These are phyloP conservation scores for Spiromastix sp. DNA, from an alignment of 2,329 filamentous ascomycete genomes.

Conservation along the genomic window DNA sequence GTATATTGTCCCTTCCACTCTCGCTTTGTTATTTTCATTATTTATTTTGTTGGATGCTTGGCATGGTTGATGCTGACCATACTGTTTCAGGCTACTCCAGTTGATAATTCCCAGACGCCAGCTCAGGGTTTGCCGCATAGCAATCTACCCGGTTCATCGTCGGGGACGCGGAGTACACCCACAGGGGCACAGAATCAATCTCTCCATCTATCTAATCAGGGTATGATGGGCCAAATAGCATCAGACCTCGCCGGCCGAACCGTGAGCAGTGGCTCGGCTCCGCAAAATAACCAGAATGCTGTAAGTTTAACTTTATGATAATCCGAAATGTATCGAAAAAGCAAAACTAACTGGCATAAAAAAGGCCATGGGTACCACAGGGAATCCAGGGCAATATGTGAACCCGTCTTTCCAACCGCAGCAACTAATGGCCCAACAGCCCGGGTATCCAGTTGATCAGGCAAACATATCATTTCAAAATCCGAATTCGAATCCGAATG, in stretches of 20 bases:
- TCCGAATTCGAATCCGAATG: neutral
- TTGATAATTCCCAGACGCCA: slow-evolving; percentile 6
- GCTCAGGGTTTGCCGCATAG: slow-evolving; percentile 1
- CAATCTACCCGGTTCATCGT: too few species aligned
- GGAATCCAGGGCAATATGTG: too few species aligned
- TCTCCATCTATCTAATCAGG: slow-evolving; percentile 9
- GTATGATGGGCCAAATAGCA: slow-evolving; percentile 9
- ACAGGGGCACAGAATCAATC: slow-evolving; percentile 4
- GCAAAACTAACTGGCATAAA: too few species aligned
- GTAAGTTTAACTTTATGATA: too few species aligned
- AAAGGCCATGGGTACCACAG: too few species aligned
- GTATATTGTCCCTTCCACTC: slow-evolving; percentile 10
- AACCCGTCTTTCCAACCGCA: too few species aligned
- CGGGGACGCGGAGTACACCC: slow-evolving; percentile 2
- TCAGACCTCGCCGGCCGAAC: slow-evolving; percentile 9
- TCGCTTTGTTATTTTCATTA: neutral
- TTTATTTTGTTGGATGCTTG: neutral
- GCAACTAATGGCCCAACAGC: too few species aligned
- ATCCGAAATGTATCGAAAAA: too few species aligned
- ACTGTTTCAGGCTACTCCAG: slow-evolving; percentile 4
- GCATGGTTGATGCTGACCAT: too few species aligned
- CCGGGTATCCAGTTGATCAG: neutral
- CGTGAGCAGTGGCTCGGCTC: slow-evolving; percentile 4
- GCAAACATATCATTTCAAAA: slow-evolving; percentile 3
- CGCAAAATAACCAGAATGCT: slow-evolving; percentile 5